Base-by-base conservation (phyloP, 495 filamentous ascomycete species). In the Hyaloscypha variabilis region DNA sequence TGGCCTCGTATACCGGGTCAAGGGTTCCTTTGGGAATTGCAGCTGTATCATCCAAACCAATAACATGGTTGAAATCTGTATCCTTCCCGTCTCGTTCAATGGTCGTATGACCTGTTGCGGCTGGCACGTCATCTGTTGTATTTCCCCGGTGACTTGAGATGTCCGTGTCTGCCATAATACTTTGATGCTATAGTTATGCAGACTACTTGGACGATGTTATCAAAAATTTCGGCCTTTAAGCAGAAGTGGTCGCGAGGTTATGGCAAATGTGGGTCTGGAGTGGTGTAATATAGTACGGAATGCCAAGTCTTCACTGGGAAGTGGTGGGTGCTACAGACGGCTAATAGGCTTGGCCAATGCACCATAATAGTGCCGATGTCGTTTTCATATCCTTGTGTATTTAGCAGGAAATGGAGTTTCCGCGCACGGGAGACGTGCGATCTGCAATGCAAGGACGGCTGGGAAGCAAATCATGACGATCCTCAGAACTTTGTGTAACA, bases 1-100 rank as follows among this genome's bases (percentile, higher is more conserved):
- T 92, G 58, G 84, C 82, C 68, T 87, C 86, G 67, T 92, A 93
- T 2, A 85, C 78, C 1, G 83, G 81, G 64, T 90, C 84, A 58
- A 88, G 8, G 39, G 39, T 42, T 42, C 39, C 39, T 14, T 42
- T 42, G 8, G 39, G 39, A 14, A 42, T 42, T 8, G 6, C 51
- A 53, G 51, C 14, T 53, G 3, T 21, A 53, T 53, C 51, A 14
- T 53, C 51, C 39, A 42, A 10, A 14, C 39, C 39, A 19, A 42
- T 42, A 14, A 19, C 39, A 3, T 42, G 39, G 19, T 6, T 3
- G 39, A 14, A 42, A 14, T 14, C 19, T 14, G 13, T 10, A 42
- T 42, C 39, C 39, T 42, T 42, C 19, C 39, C 4, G 39, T 13
- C 8, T 42, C 13, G 13, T 42, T 36, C 39, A 14, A 10, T 42